Conservation (phyloP, 306 rosid species). For the Coriaria nepalensis region DNA sequence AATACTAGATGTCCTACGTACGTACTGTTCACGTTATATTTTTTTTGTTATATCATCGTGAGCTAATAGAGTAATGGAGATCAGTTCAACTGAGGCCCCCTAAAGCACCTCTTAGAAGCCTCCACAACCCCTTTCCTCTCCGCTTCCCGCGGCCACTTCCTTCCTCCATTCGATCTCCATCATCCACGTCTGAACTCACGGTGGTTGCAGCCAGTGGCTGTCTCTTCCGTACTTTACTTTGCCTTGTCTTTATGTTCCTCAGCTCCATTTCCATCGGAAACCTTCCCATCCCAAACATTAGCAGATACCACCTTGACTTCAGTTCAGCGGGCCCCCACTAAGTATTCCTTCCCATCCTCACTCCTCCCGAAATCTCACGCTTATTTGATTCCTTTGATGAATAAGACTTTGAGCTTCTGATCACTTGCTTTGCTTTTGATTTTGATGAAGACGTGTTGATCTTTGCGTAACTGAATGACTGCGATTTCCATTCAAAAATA, state of each 20-base stretch:
- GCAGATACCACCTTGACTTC: conserved; percentile 47
- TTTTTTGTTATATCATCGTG: too few species aligned
- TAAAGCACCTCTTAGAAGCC: conserved; percentile 9
- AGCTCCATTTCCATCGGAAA: conserved; percentile 41
- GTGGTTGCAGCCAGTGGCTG: conserved; percentile 1
- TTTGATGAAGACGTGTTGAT: background rate
- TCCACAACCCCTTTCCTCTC: conserved; percentile 31
- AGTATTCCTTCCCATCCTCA: conserved; percentile 19
- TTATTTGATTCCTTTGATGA: too few species aligned
- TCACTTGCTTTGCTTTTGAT: background rate
- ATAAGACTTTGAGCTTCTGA: background rate
- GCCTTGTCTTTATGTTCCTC: conserved; percentile 39
- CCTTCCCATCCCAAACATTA: conserved; percentile 41
- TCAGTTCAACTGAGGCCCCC: too few species aligned
- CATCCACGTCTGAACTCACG: conserved; percentile 14
- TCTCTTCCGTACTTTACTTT: conserved; percentile 16
- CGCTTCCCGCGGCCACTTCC: background rate
- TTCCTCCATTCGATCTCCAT: background rate
- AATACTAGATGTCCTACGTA: too few species aligned
- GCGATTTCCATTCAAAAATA: background rate
- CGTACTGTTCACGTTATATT: too few species aligned
- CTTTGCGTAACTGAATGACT: background rate
- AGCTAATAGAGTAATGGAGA: too few species aligned
- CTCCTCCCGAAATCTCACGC: background rate
- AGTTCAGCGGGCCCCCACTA: conserved; percentile 22